Evolutionary conservation across 176 grass and related monocot species (phyloP), one percentile per base, ranked within the genome.

Genomic region (Pontederia paniculata): DNA sequence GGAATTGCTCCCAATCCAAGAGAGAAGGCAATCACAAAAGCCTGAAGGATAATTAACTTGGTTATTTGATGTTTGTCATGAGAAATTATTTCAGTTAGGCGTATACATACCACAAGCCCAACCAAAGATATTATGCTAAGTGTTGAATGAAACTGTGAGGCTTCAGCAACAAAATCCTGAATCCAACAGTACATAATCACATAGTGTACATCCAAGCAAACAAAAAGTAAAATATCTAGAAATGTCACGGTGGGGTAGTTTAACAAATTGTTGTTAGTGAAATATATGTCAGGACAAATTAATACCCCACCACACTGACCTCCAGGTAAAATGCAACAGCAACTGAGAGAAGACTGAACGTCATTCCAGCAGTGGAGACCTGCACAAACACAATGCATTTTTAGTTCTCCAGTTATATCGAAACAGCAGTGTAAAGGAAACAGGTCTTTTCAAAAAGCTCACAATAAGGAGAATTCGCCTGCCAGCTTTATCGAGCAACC

Each of bases 1-100:
- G 93, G 93, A 82, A 91, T 98, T 19, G 93, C 86, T 18, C 93
- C 86, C 74, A 98, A 69, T 46, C 93, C 86, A 22, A 98, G 79
- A 52, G 93, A 91, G 57, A 98, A 91, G 44, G 80, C 37, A 58
- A 98, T 54, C 0, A 88, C 83, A 91, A 69, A 88, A 54, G 69
- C 80, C 93, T 98, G 68, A 71, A 69, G 8, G 13, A 84, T 81
- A 25, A n/a, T 20, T 9, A 65, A 21, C 66, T 48, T 45, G 56
- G 21, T 70, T 70, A 41, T 22, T 41, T 5, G 1, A 49, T 44
- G 41, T 42, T 3, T 42, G 23, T 21, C 46, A 70, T 48, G 61
- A 42, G 25, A 41, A 17, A 71, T 10, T 23, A 12, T 50, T 47
- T 72, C 19, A 41, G 18, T 45, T 42, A 23, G 28, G 44, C 45